Conservation (phyloP, 495 filamentous ascomycete species). For the Jackrogersella minutella region DNA sequence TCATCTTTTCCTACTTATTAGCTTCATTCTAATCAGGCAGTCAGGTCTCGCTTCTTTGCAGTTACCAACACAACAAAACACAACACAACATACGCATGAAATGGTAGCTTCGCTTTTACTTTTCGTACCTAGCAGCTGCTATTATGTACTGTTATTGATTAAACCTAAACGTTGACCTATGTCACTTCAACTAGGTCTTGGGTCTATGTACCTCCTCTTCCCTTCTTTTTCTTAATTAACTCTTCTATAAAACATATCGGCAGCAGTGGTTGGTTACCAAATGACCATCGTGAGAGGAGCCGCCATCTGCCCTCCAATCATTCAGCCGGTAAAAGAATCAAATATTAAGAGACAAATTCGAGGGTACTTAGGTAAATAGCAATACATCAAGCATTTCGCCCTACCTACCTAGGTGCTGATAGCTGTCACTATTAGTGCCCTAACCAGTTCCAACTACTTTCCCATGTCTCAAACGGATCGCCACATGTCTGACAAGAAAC, state of each 20-base stretch:
- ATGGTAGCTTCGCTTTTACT: neutral
- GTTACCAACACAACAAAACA: neutral
- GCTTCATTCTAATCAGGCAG: neutral
- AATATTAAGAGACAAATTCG: neutral
- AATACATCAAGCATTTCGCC: constrained; percentile 2
- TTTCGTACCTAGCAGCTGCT: constrained; percentile 2
- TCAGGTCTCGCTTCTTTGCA: constrained; percentile 9
- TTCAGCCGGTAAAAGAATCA: neutral
- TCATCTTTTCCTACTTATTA: constrained; percentile 10
- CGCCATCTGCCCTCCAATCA: constrained; percentile 3
- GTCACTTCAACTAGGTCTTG: neutral
- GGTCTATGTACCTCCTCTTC: too few relatives aligned
- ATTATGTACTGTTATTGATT: neutral
- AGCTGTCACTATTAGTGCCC: neutral
- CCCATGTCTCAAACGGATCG: constrained; percentile 24
- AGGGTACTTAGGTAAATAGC: neutral
- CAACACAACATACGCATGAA: neutral
- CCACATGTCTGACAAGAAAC: constrained; percentile 45
- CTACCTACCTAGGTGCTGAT: neutral
- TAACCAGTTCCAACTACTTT: constrained; percentile 5
- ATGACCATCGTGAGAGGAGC: neutral
- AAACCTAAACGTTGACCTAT: neutral
- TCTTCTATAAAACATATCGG: neutral
- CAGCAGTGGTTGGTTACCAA: neutral
- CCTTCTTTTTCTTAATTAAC: neutral